phyloP scores from a whole-genome alignment of 495 filamentous ascomycete genomes.

The Platismatia glauca region DNA sequence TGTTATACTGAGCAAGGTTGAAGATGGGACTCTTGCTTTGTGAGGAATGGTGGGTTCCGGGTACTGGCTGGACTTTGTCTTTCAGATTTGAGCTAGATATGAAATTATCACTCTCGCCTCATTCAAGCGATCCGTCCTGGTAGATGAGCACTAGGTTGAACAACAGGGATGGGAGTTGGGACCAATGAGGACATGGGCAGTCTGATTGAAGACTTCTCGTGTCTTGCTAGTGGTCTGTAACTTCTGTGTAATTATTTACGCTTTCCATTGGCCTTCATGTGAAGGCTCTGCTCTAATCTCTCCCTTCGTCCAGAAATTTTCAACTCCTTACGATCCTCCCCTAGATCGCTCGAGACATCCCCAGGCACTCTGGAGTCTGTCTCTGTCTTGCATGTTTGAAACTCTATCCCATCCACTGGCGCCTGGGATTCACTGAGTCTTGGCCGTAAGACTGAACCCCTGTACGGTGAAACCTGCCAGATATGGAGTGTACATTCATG shows the following conservation, averaged over 20 bases:
- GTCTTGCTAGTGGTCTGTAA: neutral
- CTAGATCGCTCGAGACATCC: neutral
- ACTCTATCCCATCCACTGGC: no score
- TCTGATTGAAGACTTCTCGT: neutral
- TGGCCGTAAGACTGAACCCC: no score
- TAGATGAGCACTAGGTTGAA: neutral
- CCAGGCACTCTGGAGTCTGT: neutral
- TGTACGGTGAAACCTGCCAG: no score
- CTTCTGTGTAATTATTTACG: neutral
- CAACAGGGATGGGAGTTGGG: neutral
- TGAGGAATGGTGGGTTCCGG: neutral
- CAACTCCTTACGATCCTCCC: neutral
- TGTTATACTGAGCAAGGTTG: constrained; percentile 19
- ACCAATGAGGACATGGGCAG: neutral
- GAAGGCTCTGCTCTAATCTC: neutral
- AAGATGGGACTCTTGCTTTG: constrained; percentile 18
- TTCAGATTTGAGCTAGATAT: neutral
- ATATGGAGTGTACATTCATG: no score
- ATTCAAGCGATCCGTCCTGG: neutral
- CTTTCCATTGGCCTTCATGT: neutral
- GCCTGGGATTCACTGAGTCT: no score
- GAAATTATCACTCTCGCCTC: neutral
- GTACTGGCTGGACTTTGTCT: neutral
- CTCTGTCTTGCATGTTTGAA: no score
- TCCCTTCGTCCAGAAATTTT: neutral